A percentile compares a stretch with the other conserved stretches of the same genome.
These are phyloP conservation scores for Backusella psychrophila DNA, from an alignment of 192 early-diverging fungal species.

Conservation along the genomic window DNA sequence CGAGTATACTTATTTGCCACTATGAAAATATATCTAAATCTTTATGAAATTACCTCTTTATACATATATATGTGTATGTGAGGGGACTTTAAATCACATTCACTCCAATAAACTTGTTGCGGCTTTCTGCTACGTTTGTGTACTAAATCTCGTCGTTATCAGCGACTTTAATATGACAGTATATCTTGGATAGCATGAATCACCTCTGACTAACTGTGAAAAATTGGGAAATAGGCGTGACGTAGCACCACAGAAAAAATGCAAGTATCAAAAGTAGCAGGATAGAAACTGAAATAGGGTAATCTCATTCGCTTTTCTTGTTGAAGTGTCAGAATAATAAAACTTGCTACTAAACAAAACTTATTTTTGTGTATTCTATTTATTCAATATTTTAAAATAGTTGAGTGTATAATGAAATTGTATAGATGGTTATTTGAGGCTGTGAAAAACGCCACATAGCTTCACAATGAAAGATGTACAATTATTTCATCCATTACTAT, in stretches of 20 bases:
- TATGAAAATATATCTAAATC: neutral
- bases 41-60: neutral
- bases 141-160: neutral
- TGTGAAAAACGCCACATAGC: neutral
- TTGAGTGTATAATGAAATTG: neutral
- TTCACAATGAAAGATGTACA: neutral
- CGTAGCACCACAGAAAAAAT: neutral
- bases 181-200: neutral
- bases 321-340: neutral
- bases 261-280: neutral
- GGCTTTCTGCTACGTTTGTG: too few relatives aligned
- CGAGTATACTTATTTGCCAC: neutral
- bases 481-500: neutral
- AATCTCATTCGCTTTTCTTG: neutral
- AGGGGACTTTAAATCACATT: too few relatives aligned
- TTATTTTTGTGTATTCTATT: neutral
- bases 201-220: neutral
- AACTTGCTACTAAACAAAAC: neutral
- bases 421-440: neutral
- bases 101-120: too few relatives aligned
- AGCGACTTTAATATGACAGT: neutral
- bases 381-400: too few relatives aligned
- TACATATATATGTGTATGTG: too few relatives aligned
- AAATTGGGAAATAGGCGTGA: neutral
- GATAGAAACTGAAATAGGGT: neutral